Base-by-base conservation (phyloP, 352 stramenopile genomes). In the Phytophthora foliorum region DNA sequence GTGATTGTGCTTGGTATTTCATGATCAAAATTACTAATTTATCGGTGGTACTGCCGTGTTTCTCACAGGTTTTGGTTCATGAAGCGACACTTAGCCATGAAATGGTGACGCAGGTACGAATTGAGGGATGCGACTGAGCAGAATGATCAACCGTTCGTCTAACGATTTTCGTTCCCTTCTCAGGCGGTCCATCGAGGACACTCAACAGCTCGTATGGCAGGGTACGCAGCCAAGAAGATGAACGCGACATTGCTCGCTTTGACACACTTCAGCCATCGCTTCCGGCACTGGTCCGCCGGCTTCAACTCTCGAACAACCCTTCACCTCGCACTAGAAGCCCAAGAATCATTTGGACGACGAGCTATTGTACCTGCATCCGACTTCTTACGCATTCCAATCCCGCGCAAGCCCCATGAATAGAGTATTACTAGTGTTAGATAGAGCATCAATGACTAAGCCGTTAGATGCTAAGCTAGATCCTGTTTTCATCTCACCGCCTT, bases 251-350 rank as follows among this genome's bases (percentile, higher is more conserved):
- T 95, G 25, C 72, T 97, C 10, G 88, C 87, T 19, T 66, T 97
- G 31, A 97, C 88, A 17, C 89, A 97, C 61, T 95, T 97, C 50
- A 96, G 88, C 51, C 82, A 92, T 49, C 86, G 87, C n/a, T 97
- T 95, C 51, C 77, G 83, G 16, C 74, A 91, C 50, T 93, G 84
- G 86, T 79, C 76, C 4, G 61, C 57, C n/a, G 61, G 75, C 21
- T 69, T 65, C 17, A 67, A 61, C 10, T 63, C 74, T 19, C 73
- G 68, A 2, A 88, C 84, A 49, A 95, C 86, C 16, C 80, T 94
- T 55, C 77, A 93, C 59, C 71, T 97, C 13, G 80, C 84, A 31
- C 41, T 81, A 13, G 86, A 97, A 54, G 88, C 89, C 0, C 81
- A 90, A 59, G 61, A 68, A 54, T 77, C 84, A 29, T 97, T 95